Base-by-base conservation (phyloP, 1,284 basidiomycete genomes). In the Exobasidium rhododendri region DNA sequence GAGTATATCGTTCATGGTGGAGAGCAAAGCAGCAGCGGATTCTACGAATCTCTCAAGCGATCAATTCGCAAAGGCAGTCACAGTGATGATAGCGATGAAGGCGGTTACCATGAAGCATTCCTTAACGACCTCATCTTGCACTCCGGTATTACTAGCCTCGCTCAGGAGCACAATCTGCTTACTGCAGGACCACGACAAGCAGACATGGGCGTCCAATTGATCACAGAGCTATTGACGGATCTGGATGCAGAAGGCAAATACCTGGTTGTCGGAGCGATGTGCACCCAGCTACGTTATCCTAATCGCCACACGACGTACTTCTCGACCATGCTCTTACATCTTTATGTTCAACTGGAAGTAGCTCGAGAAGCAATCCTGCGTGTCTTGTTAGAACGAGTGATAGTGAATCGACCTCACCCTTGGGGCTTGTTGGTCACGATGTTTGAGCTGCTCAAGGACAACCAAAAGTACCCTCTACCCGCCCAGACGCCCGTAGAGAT, bases 191-290 rank as follows among this genome's bases (percentile, higher is more conserved):
- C 94, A 80, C 85, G 89, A 61, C 78, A 88, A 17, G 87, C 85
- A 58, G 90, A 92, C 73, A 88, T 89, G 20, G 90, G 91, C 52
- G 89, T 91, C 35, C 86, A 88, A 61, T 85, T 92, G 51, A 82
- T 97, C 69, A 55, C 56, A 28, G 60, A 89, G 80, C 83, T 97
- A 61, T 87, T 90, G 45, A n/a, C n/a, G n/a, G 89, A 90, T 67
- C 83, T 96, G 66, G 93, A 97, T 74, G 85, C 88, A 45, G 96
- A 98, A 86, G 92, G 93, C 89, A 91, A 96, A 85, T 92, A 96
- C 82, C 88, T 97, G 80, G 84, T 98, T 68, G 83, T 97, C 68
- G 91, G 88, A 68, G 88, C 92, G 20, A 89, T 93, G 75, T 89
- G 92, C 40, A 86, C 96, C 75, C 94, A 98, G 81, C 84, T 98